Percentiles rank a stretch among this genome's conserved stretches.
Evolutionary conservation across 495 filamentous ascomycete genomes (phyloP).

Genomic region (Bacidia rubella): DNA sequence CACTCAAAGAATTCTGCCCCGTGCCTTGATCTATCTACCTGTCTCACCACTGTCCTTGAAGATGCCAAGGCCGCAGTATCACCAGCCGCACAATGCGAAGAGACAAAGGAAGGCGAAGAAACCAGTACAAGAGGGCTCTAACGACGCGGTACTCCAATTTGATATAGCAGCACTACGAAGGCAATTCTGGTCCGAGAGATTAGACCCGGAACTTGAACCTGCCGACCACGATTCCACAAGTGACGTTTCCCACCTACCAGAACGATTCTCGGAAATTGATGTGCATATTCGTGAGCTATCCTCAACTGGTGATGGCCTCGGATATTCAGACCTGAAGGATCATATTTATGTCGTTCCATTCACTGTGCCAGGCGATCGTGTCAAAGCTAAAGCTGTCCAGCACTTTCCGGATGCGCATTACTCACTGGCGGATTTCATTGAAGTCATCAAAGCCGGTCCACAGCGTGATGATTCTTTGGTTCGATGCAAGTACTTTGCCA

Average conservation of each 20-base stretch:
- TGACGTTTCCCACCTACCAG: slow-evolving; percentile 36
- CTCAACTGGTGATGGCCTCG: slow-evolving; percentile 52
- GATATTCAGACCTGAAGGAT: slow-evolving; percentile 20
- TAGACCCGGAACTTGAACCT: background rate
- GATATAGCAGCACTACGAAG: slow-evolving; percentile 56
- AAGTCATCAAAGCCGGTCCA: slow-evolving; percentile 57
- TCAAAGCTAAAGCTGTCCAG: slow-evolving; percentile 63
- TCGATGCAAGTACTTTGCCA: slow-evolving; percentile 70
- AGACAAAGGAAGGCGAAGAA: slow-evolving; percentile 40
- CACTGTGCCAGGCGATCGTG: slow-evolving; percentile 68
- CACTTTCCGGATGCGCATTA: slow-evolving; percentile 49
- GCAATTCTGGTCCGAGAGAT: slow-evolving; percentile 20
- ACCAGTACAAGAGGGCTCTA: slow-evolving; percentile 38
- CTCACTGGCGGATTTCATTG: slow-evolving; percentile 66
- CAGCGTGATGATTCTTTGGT: slow-evolving; percentile 64
- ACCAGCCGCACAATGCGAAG: slow-evolving; percentile 19
- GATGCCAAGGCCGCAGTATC: too few species aligned
- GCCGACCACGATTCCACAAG: background rate
- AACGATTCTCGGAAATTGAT: slow-evolving; percentile 61
- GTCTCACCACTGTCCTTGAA: too few species aligned
- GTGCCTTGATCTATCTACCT: too few species aligned
- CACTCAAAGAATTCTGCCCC: too few species aligned
- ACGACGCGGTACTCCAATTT: slow-evolving; percentile 59
- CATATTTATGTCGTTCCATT: slow-evolving; percentile 88
- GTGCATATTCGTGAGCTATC: slow-evolving; percentile 63